A percentile compares a stretch with the other conserved stretches of the same genome.
Conservation (phyloP, 106 monocot species). For the Chionographis japonica region DNA sequence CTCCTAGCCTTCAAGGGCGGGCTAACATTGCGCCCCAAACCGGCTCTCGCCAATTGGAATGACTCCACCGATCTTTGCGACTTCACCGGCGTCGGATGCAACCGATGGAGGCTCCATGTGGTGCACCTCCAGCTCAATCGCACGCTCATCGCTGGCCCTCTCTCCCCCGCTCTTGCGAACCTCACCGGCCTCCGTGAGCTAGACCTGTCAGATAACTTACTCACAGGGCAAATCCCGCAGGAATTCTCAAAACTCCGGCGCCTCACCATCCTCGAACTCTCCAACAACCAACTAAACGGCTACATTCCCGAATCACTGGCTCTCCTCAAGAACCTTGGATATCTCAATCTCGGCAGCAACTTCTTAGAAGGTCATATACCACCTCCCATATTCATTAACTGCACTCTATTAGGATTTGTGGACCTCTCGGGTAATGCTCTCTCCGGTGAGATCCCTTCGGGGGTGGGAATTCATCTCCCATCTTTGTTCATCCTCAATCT, state of each 20-base stretch:
- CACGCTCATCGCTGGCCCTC: slow-evolving; percentile 24
- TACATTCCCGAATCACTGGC: slow-evolving; percentile 24
- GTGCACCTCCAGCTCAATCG: slow-evolving; percentile 31
- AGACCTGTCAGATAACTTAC: slow-evolving; percentile 56
- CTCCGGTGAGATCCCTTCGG: slow-evolving; percentile 23
- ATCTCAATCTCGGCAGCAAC: slow-evolving; percentile 30
- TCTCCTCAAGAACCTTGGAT: slow-evolving; percentile 19
- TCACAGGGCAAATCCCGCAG: slow-evolving; percentile 43
- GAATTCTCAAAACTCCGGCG: slow-evolving; percentile 36
- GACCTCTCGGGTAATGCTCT: slow-evolving; percentile 31
- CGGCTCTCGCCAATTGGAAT: slow-evolving; percentile 24
- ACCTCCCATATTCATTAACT: slow-evolving; percentile 27
- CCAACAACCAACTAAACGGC: slow-evolving; percentile 10
- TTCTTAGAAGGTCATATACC: slow-evolving; percentile 26
- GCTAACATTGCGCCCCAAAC: not conserved
- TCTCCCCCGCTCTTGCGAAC: slow-evolving; percentile 40
- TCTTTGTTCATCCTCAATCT: slow-evolving; percentile 38
- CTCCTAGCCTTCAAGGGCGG: slow-evolving; percentile 31
- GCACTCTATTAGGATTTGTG: slow-evolving; percentile 15
- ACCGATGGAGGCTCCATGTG: slow-evolving; percentile 24
- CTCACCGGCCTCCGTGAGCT: slow-evolving; percentile 62
- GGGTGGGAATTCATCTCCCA: not conserved
- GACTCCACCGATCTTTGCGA: slow-evolving; percentile 32
- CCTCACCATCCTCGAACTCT: slow-evolving; percentile 33
- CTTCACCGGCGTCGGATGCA: slow-evolving; percentile 72